Base-by-base conservation (phyloP, 2,329 filamentous ascomycete genomes). In the Aspergillus tanneri region DNA sequence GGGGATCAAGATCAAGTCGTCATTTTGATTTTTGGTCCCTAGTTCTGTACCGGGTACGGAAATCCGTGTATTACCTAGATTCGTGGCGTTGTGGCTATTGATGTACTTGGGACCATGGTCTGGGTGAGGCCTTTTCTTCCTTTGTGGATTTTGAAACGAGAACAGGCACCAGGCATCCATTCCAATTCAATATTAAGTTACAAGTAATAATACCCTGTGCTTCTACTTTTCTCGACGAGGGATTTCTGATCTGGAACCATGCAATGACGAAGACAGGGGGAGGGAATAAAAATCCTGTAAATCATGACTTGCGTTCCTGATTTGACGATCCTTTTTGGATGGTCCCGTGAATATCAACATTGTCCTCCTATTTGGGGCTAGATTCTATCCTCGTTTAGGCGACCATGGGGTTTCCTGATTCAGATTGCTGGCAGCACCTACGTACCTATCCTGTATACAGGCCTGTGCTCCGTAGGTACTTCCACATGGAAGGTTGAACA, bases 101-200 rank as follows among this genome's bases (percentile, higher is more conserved):
- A 50, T 55, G 54, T 39, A 28, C n/a, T 53, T 44, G 32, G 47
- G 48, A 47, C 44, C 53, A 54, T 39, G 57, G 55, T 52, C 18
- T 38, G 22, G 19, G n/a, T 23, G 8, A 12, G 23, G 12, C 12
- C 11, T 14, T 38, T n/a, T 38, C 19, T 14, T 10, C 19, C 4
- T 24, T 38, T 19, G 9, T 23, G 19, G n/a, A n/a, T n/a, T n/a
- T n/a, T n/a, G n/a, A n/a, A n/a, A n/a, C n/a, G n/a, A n/a, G n/a
- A n/a, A n/a, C n/a, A n/a, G n/a, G n/a, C n/a, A n/a, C n/a, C n/a
- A n/a, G n/a, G n/a, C n/a, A n/a, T n/a, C n/a, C n/a, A n/a, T n/a
- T n/a, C n/a, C n/a, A n/a, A n/a, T n/a, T n/a, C n/a, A n/a, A n/a
- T n/a, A n/a, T n/a, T n/a, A n/a, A n/a, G n/a, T n/a, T n/a, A n/a